phyloP scores from a whole-genome alignment of 306 rosid species.

The Malus fusca region DNA sequence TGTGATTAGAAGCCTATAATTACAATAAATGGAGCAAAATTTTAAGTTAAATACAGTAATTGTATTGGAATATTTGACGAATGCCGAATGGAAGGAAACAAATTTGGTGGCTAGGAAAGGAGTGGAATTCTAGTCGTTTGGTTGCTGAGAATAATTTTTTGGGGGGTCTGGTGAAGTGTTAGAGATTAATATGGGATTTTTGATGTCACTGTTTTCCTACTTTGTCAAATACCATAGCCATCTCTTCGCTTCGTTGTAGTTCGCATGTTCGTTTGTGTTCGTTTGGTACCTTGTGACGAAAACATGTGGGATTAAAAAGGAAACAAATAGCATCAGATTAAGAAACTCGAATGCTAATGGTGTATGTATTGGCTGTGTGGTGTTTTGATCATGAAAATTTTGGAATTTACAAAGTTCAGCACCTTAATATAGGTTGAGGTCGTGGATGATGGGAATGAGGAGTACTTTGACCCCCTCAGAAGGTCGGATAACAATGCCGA shows the following conservation, averaged over 20 bases:
- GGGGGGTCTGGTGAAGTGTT: no score
- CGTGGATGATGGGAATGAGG: conserved; percentile 29
- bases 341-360: not conserved
- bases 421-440: conserved; percentile 34
- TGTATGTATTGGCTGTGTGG: not conserved
- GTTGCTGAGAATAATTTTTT: no score
- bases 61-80: not conserved
- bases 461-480: conserved; percentile 78
- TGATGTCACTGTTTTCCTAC: no score
- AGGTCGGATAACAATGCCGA: conserved; percentile 31
- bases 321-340: not conserved
- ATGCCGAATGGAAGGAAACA: not conserved
- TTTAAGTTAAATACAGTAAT: not conserved
- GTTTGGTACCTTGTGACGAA: not conserved
- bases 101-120: not conserved
- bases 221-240: not conserved
- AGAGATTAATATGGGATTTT: no score
- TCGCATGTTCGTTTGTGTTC: no score
- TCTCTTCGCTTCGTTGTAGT: not conserved
- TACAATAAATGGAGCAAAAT: not conserved
- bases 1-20: not conserved
- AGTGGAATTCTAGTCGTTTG: no score
- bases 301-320: not conserved
- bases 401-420: not conserved
- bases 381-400: not conserved